Conservation (phyloP, 2,329 filamentous ascomycete species). For the Aspergillus clavatus region DNA sequence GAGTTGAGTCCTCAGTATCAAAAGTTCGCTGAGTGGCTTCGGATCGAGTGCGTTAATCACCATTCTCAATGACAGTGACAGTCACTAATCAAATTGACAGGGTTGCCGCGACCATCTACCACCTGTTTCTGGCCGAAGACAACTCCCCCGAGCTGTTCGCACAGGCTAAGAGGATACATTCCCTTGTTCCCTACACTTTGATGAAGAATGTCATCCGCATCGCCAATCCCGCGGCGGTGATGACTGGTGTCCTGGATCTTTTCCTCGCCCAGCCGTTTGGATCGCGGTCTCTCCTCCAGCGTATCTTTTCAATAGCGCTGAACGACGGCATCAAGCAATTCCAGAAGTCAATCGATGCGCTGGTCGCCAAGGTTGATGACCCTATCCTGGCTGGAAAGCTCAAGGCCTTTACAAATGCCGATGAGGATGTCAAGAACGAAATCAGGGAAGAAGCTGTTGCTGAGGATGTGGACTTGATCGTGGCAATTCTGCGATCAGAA, state of each 20-base stretch:
- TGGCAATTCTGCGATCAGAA: slow-evolving; percentile 77
- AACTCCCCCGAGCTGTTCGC: slow-evolving; percentile 96
- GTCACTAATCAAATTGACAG: slow-evolving; percentile 27
- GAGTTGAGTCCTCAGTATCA: slow-evolving; percentile 93
- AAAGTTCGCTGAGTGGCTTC: slow-evolving; percentile 96
- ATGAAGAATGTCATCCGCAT: slow-evolving; percentile 97
- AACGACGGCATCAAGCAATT: slow-evolving; percentile 84
- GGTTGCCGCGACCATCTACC: slow-evolving; percentile 92
- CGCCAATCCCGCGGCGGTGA: slow-evolving; percentile 92
- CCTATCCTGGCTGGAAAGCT: slow-evolving; percentile 74
- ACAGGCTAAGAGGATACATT: slow-evolving; percentile 90
- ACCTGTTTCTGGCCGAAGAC: slow-evolving; percentile 94
- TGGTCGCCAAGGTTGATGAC: slow-evolving; percentile 76
- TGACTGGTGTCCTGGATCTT: slow-evolving; percentile 90
- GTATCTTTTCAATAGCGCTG: slow-evolving; percentile 88
- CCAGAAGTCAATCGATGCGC: slow-evolving; percentile 77
- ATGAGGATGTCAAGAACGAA: slow-evolving; percentile 67
- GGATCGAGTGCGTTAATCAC: slow-evolving; percentile 64
- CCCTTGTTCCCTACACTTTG: slow-evolving; percentile 84
- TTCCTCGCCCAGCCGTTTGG: slow-evolving; percentile 96
- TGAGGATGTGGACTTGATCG: slow-evolving; percentile 78
- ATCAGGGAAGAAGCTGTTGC: slow-evolving; percentile 68
- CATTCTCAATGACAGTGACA: background rate
- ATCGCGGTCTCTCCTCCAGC: slow-evolving; percentile 80
- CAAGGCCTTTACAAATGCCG: slow-evolving; percentile 68